Evolutionary conservation across 148 eudicot genomes (phyloP), one percentile per base, ranked within the genome.

Genomic region (Bassia scoparia): DNA sequence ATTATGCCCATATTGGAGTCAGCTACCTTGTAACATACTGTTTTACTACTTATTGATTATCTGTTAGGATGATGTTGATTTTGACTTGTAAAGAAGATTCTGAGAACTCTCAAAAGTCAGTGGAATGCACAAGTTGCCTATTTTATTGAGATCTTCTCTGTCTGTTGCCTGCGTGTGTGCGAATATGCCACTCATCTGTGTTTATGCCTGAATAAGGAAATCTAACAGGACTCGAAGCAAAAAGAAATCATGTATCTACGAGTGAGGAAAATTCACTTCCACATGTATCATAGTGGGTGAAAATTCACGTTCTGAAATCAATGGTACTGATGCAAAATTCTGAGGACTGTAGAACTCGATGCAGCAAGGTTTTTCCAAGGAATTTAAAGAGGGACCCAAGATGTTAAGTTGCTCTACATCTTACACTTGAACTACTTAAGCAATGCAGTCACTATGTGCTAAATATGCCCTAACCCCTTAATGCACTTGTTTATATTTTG

Each of bases 301-400:
- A 16, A 14, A 49, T 64, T 20, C 70, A 50, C 69, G 46, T 30
- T 35, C 72, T 1, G 65, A 65, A 46, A 78, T 68, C n/a, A 26
- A 67, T 58, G 24, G 23, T 33, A 27, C 31, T 48, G 78, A 76
- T 79, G n/a, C 73, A 72, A 82, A 79, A 67, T 68, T 38, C 81
- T 81, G 52, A 86, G n/a, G 93, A 69, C 78, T 81, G 23, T 71
- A 81, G 60, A 56, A 71, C 35, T 78, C 87, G 64, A 69, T 89
- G 86, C 83, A n/a, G n/a, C n/a, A 71, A 71, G 86, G 85, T 68
- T 76, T 94, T 81, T 81, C 97, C 30, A 89, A 87, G 86, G 93
- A 91, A 79, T 86, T 84, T 67, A 91, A 88, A 74, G 75, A 80
- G 35, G 86, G 86, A 78, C 78, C 89, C 64, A 77, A 87, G 98